A percentile compares a stretch with the other conserved stretches of the same genome.
Evolutionary conservation across 2,329 filamentous ascomycete species (phyloP).

Genomic region (Clarireedia paspali): DNA sequence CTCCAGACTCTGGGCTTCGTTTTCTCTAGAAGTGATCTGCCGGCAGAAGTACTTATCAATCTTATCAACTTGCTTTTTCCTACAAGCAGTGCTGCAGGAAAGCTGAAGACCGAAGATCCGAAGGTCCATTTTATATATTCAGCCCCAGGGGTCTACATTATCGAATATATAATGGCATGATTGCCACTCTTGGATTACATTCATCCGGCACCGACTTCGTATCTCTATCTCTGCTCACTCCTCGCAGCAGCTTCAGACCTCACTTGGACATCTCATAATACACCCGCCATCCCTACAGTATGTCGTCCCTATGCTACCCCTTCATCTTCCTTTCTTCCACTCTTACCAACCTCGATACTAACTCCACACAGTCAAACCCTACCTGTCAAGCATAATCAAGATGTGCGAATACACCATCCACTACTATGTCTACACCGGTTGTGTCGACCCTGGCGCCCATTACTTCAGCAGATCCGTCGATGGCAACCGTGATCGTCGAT

Average conservation of each 20-base stretch:
- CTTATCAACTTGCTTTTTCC: constrained; percentile 18
- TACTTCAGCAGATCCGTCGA: constrained; percentile 65
- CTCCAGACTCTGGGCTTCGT: constrained; percentile 12
- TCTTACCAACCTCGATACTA: background rate
- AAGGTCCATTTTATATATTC: constrained; percentile 1
- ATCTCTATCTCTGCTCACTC: background rate
- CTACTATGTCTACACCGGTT: constrained; percentile 69
- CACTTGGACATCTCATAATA: too few species aligned
- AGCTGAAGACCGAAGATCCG: constrained; percentile 1
- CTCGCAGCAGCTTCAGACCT: background rate
- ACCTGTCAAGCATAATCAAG: constrained; percentile 13
- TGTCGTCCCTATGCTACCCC: background rate
- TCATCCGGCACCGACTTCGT: background rate
- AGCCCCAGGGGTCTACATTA: background rate
- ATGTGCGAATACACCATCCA: constrained; percentile 63
- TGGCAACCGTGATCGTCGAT: constrained; percentile 51
- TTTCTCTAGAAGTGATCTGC: constrained; percentile 2
- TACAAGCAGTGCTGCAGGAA: constrained; percentile 3
- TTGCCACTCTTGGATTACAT: background rate
- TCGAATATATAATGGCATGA: constrained; percentile 7
- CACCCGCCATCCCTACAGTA: too few species aligned
- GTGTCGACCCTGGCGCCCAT: constrained; percentile 59
- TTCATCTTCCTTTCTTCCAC: background rate
- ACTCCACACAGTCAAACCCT: background rate
- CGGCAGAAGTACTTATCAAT: constrained; percentile 7